Evolutionary conservation across 768 basidiomycete genomes (phyloP).

Genomic region (Lenzites betulinus): DNA sequence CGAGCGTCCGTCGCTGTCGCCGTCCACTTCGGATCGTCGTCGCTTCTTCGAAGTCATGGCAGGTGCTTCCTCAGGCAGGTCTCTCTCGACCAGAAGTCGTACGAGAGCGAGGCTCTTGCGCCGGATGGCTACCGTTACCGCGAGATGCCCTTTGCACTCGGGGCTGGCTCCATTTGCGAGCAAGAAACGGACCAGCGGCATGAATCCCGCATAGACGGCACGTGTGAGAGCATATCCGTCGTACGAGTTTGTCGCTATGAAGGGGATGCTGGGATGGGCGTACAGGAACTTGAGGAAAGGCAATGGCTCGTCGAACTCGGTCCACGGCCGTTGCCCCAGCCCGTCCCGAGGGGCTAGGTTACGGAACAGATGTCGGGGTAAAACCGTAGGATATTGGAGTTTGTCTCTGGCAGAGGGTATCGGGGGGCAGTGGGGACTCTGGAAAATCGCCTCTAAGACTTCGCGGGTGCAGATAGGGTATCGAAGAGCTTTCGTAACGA

Average conservation of each 20-base stretch:
- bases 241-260: slow-evolving; percentile 62
- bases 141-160: slow-evolving; percentile 54
- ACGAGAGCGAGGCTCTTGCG: slow-evolving; percentile 69
- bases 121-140: slow-evolving; percentile 75
- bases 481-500: slow-evolving; percentile 53
- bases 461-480: slow-evolving; percentile 48
- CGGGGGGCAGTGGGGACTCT: slow-evolving; percentile 20
- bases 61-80: slow-evolving; percentile 22
- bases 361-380: slow-evolving; percentile 73
- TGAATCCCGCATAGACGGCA: slow-evolving; percentile 67
- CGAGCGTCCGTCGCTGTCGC: not conserved
- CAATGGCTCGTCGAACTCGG: slow-evolving; percentile 54
- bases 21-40: not conserved
- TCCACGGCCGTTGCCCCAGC: slow-evolving; percentile 38
- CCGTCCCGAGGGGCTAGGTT: slow-evolving; percentile 36
- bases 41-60: not conserved
- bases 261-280: slow-evolving; percentile 38
- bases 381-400: slow-evolving; percentile 37
- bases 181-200: slow-evolving; percentile 69
- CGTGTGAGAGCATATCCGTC: slow-evolving; percentile 81
- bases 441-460: slow-evolving; percentile 51
- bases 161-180: slow-evolving; percentile 77
- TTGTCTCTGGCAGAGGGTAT: not conserved
- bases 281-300: slow-evolving; percentile 66
- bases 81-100: slow-evolving; percentile 73